Evolutionary conservation across 1,284 basidiomycete species (phyloP), one percentile per base, ranked within the genome.

Genomic region (Moesziomyces sp.): DNA sequence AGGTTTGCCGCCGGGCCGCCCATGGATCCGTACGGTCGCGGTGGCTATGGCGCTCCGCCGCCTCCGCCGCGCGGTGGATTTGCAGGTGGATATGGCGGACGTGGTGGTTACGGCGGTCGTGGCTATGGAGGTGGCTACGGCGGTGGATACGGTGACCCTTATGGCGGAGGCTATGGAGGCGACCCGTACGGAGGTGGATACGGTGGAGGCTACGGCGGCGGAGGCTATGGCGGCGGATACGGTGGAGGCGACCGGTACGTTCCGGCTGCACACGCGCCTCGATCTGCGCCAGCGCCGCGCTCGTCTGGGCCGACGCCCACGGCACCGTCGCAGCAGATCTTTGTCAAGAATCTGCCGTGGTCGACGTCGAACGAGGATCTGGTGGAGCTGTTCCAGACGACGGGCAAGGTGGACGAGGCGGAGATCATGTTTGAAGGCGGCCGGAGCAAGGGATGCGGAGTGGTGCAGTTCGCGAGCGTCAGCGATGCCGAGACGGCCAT

Each of bases 301-400:
- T 40, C 73, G 19, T 35, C 48, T 1, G 58, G 49, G 21, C 59
- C 74, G 23, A 74, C 78, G 9, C 28, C 28, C 9, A 87, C 91
- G 1, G 91, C 94, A 77, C 94, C 95, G 1, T 94, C 91, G 82
- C 92, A 93, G 84, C 96, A 99, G 86, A 97, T 99, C 82, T 93
- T 95, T 89, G 95, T 97, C 78, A 91, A 93, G 85, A 98, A 98
- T 85, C 86, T 99, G 19, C 96, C 96, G 0, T 98, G 94, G 94
- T 97, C 94, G 18, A 99, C 96, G 38, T 93, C 94, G n/a, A 97
- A 98, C 85, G 95, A 98, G 83, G 96, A 99, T 83, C 87, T 99
- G 30, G 95, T 98, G 24, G 96, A 99, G 86, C 86, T 99, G 33
- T 99, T 99, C 81, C 95, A 97, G 87, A 99, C 96, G 33, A 97